Base-by-base conservation (phyloP, 208 protist genomes). In the Leishmania tarentolae region DNA sequence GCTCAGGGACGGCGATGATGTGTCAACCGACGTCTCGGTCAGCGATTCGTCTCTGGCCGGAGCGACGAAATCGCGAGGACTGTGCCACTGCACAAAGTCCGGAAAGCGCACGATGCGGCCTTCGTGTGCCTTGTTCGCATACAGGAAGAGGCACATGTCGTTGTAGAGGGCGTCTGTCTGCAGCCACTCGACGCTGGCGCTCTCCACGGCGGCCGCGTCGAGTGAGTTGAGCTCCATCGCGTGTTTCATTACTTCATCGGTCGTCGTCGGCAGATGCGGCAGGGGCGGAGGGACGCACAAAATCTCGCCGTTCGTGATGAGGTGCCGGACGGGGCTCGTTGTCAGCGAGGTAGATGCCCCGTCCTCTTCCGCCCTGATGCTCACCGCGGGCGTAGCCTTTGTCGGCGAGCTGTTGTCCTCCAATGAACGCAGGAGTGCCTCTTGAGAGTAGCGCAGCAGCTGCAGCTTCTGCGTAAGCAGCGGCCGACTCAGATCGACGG, bases 71-170 rank as follows among this genome's bases (percentile, higher is more conserved):
- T 97, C 94, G 70, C 91, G 91, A 28, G 94, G 92, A 78, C 94
- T 97, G 86, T 95, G 86, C 91, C 92, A 97, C 24, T 94, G 92
- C 57, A 97, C 86, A 89, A 97, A 97, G 81, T 97, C 94, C 5
- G 94, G 85, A 84, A 97, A 97, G 68, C 92, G 91, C 42, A 96
- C 94, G 35, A 91, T 86, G 35, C 88, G 91, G 28, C 93, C 91
- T 9, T 95, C 78, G 69, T 90, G 87, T 4, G 89, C 89, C 44
- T 82, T 68, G 81, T 97, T 97, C 13, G 85, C 87, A 84, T 91
- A 90, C n/a, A 93, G 88, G 70, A 97, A 97, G 31, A 92, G 84
- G 79, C 92, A 96, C 94, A 97, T 97, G 82, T 97, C 94, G 83
- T 95, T 96, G 86, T 93, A 93, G 8, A 97, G 86, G 35, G 82